Base-by-base conservation (phyloP, 2,329 filamentous ascomycete genomes). In the Talaromyces sp. region DNA sequence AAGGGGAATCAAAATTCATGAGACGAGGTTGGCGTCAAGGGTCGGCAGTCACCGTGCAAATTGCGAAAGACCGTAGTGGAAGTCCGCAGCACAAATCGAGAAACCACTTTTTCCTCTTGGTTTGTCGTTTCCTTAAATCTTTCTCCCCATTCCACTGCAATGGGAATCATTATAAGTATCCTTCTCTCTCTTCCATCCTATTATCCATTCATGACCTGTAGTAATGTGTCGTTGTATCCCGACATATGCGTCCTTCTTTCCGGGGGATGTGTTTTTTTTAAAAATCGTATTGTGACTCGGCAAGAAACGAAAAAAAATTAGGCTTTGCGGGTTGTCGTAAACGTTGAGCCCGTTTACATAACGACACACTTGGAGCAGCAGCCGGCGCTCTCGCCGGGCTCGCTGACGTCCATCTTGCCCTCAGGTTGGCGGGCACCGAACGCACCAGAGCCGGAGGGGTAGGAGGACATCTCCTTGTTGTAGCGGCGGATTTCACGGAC, bases 401-500 rank as follows among this genome's bases (percentile, higher is more conserved):
- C 74, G 52, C 87, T 85, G 66, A 94, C 84, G 63, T 95, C 89
- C 82, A 95, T 87, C 77, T 92, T 90, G 55, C 73, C 70, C 51
- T 80, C 59, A 81, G 87, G 65, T 55, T 78, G 80, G 64, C 85
- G 85, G 57, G 86, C 79, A 56, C 82, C 79, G 66, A 84, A 79
- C 62, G 86, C 86, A 64, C 73, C 75, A 52, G 87, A 88, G 57
- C 82, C 85, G 54, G 86, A 85, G 40, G 87, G 86, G 75, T 95
- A 90, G 55, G 90, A 90, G 56, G 92, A 91, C 87, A 97, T 95
- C 72, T 97, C 93, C 74, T 94, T 93, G 85, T 99, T 97, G 79
- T 96, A 97, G 77, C 91, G 89, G 77, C 94, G 86, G 70, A 99
- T 99, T 75, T 97, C 94, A 72, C 94, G 89, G 54, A 99, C 94